Percentiles rank a stretch among this genome's conserved stretches.
Evolutionary conservation across 176 grass and related monocot genomes (phyloP).

Genomic region (Panicum miliaceum): DNA sequence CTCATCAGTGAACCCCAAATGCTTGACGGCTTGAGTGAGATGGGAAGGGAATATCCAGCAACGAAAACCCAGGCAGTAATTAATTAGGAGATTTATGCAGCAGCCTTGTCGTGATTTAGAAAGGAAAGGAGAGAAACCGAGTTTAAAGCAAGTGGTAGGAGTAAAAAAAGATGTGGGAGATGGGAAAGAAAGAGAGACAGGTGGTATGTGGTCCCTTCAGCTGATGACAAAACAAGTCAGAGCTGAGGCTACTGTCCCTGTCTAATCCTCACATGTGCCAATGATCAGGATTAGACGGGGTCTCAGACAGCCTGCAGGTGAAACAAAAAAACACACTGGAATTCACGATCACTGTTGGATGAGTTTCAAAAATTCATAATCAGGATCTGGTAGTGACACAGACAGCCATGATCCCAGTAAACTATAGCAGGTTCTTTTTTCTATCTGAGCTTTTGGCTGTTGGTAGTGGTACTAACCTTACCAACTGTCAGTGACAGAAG

Average conservation of each 20-base stretch:
- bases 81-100: not conserved
- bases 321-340: not conserved
- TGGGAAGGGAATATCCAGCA: not conserved
- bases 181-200: not conserved
- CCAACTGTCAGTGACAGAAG: not conserved
- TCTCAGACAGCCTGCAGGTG: not conserved
- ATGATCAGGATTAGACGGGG: not conserved
- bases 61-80: not conserved
- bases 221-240: not conserved
- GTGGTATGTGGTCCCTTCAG: slow-evolving; percentile 2
- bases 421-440: not conserved
- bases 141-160: not conserved
- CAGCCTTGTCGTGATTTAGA: not conserved
- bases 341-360: not conserved
- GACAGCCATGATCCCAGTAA: not conserved
- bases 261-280: not conserved
- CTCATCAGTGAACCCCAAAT: not conserved
- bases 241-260: not conserved
- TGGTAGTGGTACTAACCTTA: not conserved
- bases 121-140: not conserved
- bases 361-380: not conserved
- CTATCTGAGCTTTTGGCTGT: not conserved
- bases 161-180: not conserved
- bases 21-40: not conserved
- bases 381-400: not conserved